These are phyloP conservation scores for Oryza glumipatula DNA, from an alignment of 176 grass and related monocot genomes.

Conservation along the genomic window DNA sequence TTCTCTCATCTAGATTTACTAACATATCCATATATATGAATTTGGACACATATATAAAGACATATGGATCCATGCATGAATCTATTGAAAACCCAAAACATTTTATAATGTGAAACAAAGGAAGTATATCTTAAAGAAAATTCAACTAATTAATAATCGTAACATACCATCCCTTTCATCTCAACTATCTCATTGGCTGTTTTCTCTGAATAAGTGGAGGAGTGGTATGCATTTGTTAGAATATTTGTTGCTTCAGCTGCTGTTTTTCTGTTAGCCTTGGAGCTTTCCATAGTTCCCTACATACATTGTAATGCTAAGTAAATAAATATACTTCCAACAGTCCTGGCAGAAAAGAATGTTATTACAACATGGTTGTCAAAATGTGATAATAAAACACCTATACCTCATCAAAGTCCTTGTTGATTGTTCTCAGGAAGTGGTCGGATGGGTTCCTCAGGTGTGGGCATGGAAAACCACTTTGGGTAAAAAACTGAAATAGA, in stretches of 20 bases:
- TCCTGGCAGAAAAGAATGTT: no score
- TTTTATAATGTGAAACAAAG: no score
- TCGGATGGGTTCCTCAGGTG: conserved; percentile 50
- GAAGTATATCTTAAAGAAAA: background rate
- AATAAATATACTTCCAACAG: no score
- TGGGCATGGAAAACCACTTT: conserved; percentile 54
- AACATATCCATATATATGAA: no score
- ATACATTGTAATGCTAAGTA: background rate
- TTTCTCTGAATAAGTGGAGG: conserved; percentile 24
- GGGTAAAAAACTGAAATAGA: conserved; percentile 45
- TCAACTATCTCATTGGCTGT: conserved; percentile 33
- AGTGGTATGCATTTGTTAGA: conserved; percentile 37
- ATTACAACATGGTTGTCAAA: background rate
- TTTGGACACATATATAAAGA: no score
- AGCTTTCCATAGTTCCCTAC: conserved; percentile 43
- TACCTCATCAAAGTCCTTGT: conserved; percentile 64
- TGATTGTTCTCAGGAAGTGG: conserved; percentile 51
- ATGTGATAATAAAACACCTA: background rate
- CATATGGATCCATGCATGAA: no score
- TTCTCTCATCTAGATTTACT: no score
- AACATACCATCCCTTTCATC: conserved; percentile 41
- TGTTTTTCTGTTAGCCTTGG: conserved; percentile 27
- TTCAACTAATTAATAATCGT: background rate
- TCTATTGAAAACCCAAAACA: no score
- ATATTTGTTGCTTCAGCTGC: conserved; percentile 51